Conservation (phyloP, 2,329 filamentous ascomycete genomes). For the Fusarium incarnatum region DNA sequence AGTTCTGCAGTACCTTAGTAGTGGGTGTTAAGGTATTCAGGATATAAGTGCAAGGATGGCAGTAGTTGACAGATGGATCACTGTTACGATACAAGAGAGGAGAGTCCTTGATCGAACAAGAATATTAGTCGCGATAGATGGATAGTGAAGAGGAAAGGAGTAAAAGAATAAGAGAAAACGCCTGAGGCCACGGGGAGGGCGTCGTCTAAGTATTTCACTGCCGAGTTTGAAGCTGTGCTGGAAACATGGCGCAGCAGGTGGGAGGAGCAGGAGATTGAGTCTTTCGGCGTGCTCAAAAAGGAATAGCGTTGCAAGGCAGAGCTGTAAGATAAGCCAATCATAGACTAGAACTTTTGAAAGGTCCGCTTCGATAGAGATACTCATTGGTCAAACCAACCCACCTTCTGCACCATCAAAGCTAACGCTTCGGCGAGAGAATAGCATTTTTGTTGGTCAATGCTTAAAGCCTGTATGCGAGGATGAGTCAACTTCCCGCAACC, state of each 20-base stretch:
- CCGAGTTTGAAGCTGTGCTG: constrained; percentile 39
- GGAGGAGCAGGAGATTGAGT: constrained; percentile 50
- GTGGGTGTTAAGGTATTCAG: constrained; percentile 6
- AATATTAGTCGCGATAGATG: constrained; percentile 2
- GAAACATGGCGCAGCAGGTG: constrained; percentile 50
- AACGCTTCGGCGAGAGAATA: constrained; percentile 52
- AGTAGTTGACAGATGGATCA: background rate
- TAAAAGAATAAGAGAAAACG: constrained; percentile 41
- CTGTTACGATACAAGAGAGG: constrained; percentile 7
- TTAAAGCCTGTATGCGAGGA: constrained; percentile 33
- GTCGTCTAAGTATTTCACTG: constrained; percentile 53
- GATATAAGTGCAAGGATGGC: background rate
- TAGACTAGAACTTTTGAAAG: background rate
- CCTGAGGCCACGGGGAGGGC: constrained; percentile 51
- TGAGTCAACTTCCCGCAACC: constrained; percentile 50
- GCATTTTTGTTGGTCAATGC: constrained; percentile 51
- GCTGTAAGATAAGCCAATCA: constrained; percentile 47
- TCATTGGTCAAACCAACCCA: constrained; percentile 49
- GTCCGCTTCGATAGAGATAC: background rate
- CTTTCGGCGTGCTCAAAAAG: constrained; percentile 59
- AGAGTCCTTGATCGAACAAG: constrained; percentile 13
- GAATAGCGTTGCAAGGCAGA: constrained; percentile 48
- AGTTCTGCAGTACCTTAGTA: constrained; percentile 20
- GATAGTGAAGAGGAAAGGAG: constrained; percentile 22
- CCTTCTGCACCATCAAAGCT: constrained; percentile 43